Evolutionary conservation across 257 asterid species (phyloP).

Genomic region (Nicotiana benthamiana): DNA sequence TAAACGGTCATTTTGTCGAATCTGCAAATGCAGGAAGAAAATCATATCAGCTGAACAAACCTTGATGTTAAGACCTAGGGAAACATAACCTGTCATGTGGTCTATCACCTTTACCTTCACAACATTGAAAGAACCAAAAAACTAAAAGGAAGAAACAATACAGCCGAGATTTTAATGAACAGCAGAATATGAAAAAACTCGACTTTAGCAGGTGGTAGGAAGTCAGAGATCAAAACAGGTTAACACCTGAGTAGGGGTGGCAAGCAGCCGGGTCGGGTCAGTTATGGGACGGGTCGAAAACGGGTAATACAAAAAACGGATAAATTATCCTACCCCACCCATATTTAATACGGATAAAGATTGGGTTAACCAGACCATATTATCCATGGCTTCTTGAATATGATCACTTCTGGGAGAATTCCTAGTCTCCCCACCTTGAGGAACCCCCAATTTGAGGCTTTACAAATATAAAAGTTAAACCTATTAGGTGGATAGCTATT

Average conservation of each 20-base stretch:
- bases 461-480: too few species aligned
- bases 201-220: neutral
- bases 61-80: neutral
- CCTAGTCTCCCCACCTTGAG: too few species aligned
- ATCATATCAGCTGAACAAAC: neutral
- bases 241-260: neutral
- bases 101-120: neutral
- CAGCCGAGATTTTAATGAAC: neutral
- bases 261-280: too few species aligned
- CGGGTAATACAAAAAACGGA: too few species aligned
- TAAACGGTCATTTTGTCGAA: constrained; percentile 87
- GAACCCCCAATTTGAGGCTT: too few species aligned
- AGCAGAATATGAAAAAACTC: neutral
- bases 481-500: too few species aligned
- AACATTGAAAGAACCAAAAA: neutral
- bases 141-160: neutral
- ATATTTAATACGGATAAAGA: too few species aligned
- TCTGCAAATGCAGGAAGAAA: constrained; percentile 36
- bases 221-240: neutral
- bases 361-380: too few species aligned
- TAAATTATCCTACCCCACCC: too few species aligned
- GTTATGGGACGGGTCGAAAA: too few species aligned
- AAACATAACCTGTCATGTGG: constrained; percentile 12
- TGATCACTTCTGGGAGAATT: too few species aligned
- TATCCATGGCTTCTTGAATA: too few species aligned